phyloP scores from a whole-genome alignment of 208 protist genomes.

The Crithidia mellificae region DNA sequence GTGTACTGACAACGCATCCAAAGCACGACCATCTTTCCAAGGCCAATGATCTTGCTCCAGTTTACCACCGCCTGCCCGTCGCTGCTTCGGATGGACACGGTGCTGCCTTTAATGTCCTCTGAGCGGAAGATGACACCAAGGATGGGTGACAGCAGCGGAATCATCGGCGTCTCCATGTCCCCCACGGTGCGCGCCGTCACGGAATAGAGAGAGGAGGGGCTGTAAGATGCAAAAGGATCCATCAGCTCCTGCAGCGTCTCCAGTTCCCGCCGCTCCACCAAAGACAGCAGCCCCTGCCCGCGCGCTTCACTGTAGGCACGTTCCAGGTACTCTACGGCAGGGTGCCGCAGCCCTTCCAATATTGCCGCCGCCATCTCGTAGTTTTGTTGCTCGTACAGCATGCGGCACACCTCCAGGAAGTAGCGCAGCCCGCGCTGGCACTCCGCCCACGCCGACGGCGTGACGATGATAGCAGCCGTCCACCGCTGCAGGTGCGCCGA shows the following conservation, averaged over 20 bases:
- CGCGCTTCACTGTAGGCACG: conserved; percentile 30
- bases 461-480: conserved; percentile 51
- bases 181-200: conserved; percentile 45
- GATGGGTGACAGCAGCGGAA: conserved; percentile 58
- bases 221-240: conserved; percentile 71
- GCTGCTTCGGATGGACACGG: conserved; percentile 31
- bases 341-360: conserved; percentile 56
- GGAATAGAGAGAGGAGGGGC: conserved; percentile 60
- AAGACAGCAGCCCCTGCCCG: conserved; percentile 37
- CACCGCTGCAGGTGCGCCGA: conserved; percentile 46
- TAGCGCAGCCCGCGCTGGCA: conserved; percentile 39
- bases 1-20: conserved; percentile 69
- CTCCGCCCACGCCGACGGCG: conserved; percentile 41
- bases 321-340: conserved; percentile 41
- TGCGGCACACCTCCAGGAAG: conserved; percentile 50
- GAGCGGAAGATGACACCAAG: conserved; percentile 54
- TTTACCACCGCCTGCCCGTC: conserved; percentile 58
- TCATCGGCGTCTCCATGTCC: conserved; percentile 65
- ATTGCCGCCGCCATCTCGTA: conserved; percentile 69
- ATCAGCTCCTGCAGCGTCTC: conserved; percentile 54
- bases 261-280: conserved; percentile 36
- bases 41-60: conserved; percentile 60
- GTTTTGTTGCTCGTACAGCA: conserved; percentile 70
- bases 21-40: conserved; percentile 50
- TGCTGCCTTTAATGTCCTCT: conserved; percentile 45